Base-by-base conservation (phyloP, 2,329 filamentous ascomycete species). In the Macrophomina phaseolina region DNA sequence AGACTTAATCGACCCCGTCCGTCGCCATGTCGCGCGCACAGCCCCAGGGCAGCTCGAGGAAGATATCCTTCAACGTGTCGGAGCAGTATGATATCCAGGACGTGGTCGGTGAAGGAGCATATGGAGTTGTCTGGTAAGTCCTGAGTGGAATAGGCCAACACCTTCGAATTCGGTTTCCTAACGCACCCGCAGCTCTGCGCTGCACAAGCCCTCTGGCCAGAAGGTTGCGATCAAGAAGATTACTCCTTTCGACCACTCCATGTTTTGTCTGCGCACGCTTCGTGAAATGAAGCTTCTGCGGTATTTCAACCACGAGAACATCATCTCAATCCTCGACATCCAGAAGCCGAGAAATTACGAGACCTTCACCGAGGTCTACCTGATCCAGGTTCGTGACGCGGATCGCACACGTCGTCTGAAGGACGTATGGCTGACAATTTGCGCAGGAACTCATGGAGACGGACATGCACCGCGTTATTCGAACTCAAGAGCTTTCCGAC, bases 151-250 rank as follows among this genome's bases (percentile, higher is more conserved):
- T 16, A 8, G 14, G 5, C 28, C 40, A 30, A 42, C 49, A 45
- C 16, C 18, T 16, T 6, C 64, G 14, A 14, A 30, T n/a, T n/a
- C 5, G 49, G 68, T 51, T 70, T 23, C 23, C 78, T 67, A 78
- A 69, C 45, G 23, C 28, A 36, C n/a, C 68, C 52, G 69, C 73
- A 97, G 93, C 83, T 99, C 95, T 68, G 95, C 95, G 67, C 90
- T 98, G 73, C 95, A 99, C 85, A 98, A 98, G 83, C 95, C 95
- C 28, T 98, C 95, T 0, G 90, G 93, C 70, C 95, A 99, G 82
- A 98, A 98, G 83, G 95, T 99, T 68, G 95, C 95, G 69, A 99
- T 99, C 86, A 99, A 99, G 87, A 99, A 99, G 87, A 99, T 99
- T 76, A 98, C 94, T 0, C 95, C 95, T 5, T 99, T 99, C 81